A percentile compares a stretch with the other conserved stretches of the same genome.
phyloP scores from a whole-genome alignment of 192 early-diverging fungal genomes.

The Radiomyces spectabilis region DNA sequence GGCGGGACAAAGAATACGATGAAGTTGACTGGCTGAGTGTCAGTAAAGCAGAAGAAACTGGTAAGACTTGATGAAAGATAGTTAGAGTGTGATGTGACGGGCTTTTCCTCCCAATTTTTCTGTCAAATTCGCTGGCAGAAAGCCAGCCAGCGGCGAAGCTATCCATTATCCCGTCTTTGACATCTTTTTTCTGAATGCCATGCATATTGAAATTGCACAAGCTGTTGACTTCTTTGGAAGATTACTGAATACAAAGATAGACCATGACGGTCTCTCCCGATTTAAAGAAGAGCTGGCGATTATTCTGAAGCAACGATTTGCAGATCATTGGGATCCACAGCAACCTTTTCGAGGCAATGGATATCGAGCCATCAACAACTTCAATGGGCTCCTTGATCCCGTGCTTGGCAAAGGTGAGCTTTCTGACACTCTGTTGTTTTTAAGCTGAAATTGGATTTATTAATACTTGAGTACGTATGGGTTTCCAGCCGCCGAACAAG shows the following conservation, averaged over 20 bases:
- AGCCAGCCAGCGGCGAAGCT: too few relatives aligned
- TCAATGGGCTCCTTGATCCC: conserved; percentile 57
- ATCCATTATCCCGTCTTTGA: too few relatives aligned
- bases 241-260: conserved; percentile 15
- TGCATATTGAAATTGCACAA: conserved; percentile 30
- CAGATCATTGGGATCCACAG: conserved; percentile 65
- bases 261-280: neutral
- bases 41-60: too few relatives aligned
- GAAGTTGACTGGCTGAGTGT: too few relatives aligned
- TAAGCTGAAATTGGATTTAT: neutral
- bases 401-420: conserved; percentile 42
- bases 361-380: conserved; percentile 71
- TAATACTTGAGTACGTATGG: neutral
- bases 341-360: conserved; percentile 61
- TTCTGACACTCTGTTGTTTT: neutral
- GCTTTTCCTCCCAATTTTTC: too few relatives aligned
- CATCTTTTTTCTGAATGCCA: too few relatives aligned
- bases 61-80: too few relatives aligned
- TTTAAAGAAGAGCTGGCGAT: conserved; percentile 45
- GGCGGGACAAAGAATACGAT: too few relatives aligned
- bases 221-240: conserved; percentile 28
- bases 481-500: conserved; percentile 40
- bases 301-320: conserved; percentile 50
- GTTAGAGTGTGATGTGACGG: too few relatives aligned
- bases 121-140: too few relatives aligned